phyloP scores from a whole-genome alignment of 192 early-diverging fungal species.

The Cetraspora pellucida region DNA sequence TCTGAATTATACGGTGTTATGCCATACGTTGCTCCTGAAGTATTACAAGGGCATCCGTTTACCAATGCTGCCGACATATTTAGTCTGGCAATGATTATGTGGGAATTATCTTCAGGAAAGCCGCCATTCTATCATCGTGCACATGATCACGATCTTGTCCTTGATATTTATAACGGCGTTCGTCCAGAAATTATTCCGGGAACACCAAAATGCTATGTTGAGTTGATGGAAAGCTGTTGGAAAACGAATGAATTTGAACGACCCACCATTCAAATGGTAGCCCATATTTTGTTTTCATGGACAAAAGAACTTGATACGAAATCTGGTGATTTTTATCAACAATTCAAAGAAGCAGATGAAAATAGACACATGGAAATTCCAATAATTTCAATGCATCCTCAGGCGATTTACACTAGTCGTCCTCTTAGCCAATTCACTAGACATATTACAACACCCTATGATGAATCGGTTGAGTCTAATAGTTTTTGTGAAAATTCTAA shows the following conservation, averaged over 20 bases:
- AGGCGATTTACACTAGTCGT: too few species aligned
- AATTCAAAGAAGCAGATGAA: not conserved
- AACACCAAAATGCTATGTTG: constrained; percentile 38
- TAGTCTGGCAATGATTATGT: constrained; percentile 46
- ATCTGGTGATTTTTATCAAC: not conserved
- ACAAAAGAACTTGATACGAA: not conserved
- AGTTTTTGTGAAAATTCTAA: too few species aligned
- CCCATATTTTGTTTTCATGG: not conserved
- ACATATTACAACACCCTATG: too few species aligned
- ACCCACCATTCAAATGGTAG: not conserved
- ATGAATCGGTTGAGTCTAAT: too few species aligned
- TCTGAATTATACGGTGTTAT: constrained; percentile 34
- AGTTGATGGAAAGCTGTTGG: constrained; percentile 46
- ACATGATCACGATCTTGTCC: constrained; percentile 34
- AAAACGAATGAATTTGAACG: constrained; percentile 35
- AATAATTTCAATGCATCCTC: too few species aligned
- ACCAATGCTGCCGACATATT: constrained; percentile 36
- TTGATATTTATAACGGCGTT: constrained; percentile 38
- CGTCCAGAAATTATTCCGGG: constrained; percentile 42
- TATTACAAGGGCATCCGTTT: constrained; percentile 11
- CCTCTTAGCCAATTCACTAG: not conserved
- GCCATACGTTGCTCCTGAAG: constrained; percentile 42
- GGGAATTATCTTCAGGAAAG: constrained; percentile 46
- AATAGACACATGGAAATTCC: too few species aligned
- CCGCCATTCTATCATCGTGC: constrained; percentile 40